Evolutionary conservation across 495 filamentous ascomycete genomes (phyloP), one percentile per base, ranked within the genome.

Genomic region (Aspergillus bertholletiae): DNA sequence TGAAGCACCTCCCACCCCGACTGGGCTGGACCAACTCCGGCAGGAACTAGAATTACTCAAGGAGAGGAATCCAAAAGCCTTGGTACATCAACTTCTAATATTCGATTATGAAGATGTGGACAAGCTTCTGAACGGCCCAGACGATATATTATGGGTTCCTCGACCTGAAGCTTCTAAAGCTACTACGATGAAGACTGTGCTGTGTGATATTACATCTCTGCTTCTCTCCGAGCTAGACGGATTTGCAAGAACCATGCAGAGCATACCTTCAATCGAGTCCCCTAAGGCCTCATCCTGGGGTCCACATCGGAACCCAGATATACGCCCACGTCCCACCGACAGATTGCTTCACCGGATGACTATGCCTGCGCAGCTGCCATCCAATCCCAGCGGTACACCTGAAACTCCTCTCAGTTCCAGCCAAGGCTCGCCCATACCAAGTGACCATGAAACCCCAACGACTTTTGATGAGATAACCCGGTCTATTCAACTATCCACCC

Each of bases 181-280:
- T 41, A 95, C 90, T n/a, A 96, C 89, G 4, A 92, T 96, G 76
- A 96, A 94, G 69, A 96, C 90, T 2, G 82, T 96, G 57, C 86
- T 97, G 79, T 96, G 94, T 65, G 92, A 97, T 70, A 82, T 96
- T 44, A 93, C 91, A 5, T 87, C 90, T 18, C 62, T 88, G 17
- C 71, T 99, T 35, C 77, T 99, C 21, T 89, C 87, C 9, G 93
- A 97, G 65, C 81, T 99, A 80, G 89, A 88, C 27, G 86, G 84
- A 5, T 84, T 96, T 55, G 93, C 92, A 54, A 92, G 85, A 58
- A 90, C 88, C 0, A 80, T 93, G 48, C 92, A 97, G 70, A 89
- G 74, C 17, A 80, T 90, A 62, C 83, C 84, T 21, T 85, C 83
- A 2, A 84, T 97, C 46, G 88, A 94, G 49, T 95, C 92, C 0